These are phyloP conservation scores for Nitzschia sp. DNA, from an alignment of 108 stramenopile genomes.

Conservation along the genomic window DNA sequence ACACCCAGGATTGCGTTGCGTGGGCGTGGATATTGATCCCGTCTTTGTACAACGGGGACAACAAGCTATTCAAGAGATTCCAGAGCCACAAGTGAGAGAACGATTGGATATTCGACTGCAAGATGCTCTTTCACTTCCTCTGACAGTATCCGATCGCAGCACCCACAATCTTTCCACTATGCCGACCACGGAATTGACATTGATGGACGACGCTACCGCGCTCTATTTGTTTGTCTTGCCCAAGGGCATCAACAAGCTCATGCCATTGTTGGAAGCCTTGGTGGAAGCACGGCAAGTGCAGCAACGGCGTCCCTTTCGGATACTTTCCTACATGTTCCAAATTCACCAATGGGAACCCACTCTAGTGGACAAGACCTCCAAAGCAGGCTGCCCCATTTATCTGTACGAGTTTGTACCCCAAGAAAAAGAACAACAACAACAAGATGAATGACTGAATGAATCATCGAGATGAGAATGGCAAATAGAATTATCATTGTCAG, in stretches of 20 bases:
- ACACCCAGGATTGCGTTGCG: conserved; percentile 45
- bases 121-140: conserved; percentile 45
- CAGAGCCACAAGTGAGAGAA: conserved; percentile 7
- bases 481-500: no score
- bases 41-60: conserved; percentile 47
- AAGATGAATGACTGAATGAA: not conserved
- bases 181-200: conserved; percentile 31
- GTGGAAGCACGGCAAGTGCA: conserved; percentile 36
- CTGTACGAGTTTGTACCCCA: conserved; percentile 54
- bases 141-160: not conserved
- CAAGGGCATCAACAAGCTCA: conserved; percentile 65
- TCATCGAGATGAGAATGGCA: no score
- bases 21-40: conserved; percentile 79
- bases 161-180: not conserved
- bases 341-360: conserved; percentile 72
- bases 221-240: conserved; percentile 86
- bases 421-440: not conserved
- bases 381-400: conserved; percentile 57
- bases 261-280: conserved; percentile 58
- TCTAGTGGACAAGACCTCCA: conserved; percentile 43
- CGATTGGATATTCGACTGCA: conserved; percentile 59
- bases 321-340: conserved; percentile 75
- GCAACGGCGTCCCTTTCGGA: conserved; percentile 36
- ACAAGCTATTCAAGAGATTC: conserved; percentile 23
- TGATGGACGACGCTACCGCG: conserved; percentile 73